A percentile compares a stretch with the other conserved stretches of the same genome.
phyloP scores from a whole-genome alignment of 2,329 filamentous ascomycete genomes.

The Cordyceps tenuipes region DNA sequence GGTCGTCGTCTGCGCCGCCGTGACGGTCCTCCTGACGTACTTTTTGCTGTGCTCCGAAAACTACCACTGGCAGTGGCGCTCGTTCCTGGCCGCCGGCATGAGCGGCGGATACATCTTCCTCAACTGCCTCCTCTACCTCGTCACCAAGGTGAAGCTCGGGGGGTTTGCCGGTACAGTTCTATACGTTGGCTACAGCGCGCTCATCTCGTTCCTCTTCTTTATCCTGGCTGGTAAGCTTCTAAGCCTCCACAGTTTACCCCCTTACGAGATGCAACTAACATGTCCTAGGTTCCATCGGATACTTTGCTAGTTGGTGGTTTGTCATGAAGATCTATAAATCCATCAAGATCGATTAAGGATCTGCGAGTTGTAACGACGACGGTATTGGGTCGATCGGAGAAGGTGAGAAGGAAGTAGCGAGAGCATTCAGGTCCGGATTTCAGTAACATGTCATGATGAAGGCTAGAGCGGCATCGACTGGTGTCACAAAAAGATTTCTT shows the following conservation, averaged over 20 bases:
- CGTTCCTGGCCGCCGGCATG: conserved; percentile 85
- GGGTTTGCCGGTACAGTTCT: conserved; percentile 80
- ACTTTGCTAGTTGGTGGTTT: conserved; percentile 91
- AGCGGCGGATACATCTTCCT: conserved; percentile 87
- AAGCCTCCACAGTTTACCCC: background rate
- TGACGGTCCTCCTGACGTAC: conserved; percentile 90
- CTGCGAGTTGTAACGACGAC: background rate
- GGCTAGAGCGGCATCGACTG: conserved; percentile 6
- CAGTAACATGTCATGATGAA: conserved; percentile 2
- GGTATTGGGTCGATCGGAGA: no score
- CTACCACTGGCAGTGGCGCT: conserved; percentile 98
- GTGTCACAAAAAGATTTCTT: conserved; percentile 6
- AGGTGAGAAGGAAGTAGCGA: background rate
- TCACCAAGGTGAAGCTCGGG: conserved; percentile 77
- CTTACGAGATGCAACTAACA: conserved; percentile 14
- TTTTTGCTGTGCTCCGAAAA: conserved; percentile 94
- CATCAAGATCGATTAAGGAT: conserved; percentile 85
- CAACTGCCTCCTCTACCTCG: conserved; percentile 85
- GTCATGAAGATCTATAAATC: conserved; percentile 89
- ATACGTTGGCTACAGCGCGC: conserved; percentile 84
- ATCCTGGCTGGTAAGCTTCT: conserved; percentile 74
- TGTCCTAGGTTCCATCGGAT: conserved; percentile 76
- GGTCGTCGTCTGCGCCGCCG: conserved; percentile 88
- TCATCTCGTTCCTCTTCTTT: conserved; percentile 87
- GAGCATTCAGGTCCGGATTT: background rate